These are phyloP conservation scores for Ustilaginoidea virens DNA, from an alignment of 2,329 filamentous ascomycete genomes.

Conservation along the genomic window DNA sequence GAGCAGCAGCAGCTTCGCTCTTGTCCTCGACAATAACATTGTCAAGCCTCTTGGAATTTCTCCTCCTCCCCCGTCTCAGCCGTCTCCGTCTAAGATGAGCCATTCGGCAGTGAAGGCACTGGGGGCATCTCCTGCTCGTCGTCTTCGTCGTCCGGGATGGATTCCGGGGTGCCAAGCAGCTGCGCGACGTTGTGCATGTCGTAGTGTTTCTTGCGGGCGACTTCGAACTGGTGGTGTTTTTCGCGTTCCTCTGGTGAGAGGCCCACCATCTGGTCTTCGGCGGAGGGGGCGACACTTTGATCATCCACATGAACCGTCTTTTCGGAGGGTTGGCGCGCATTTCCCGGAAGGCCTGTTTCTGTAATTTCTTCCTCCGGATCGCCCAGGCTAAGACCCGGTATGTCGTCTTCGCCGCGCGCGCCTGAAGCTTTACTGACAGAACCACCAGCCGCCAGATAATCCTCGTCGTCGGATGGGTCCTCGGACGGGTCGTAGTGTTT, in stretches of 20 bases:
- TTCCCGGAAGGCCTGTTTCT: constrained; percentile 23
- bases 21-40: not conserved
- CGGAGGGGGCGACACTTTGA: constrained; percentile 40
- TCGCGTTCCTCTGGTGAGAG: constrained; percentile 60
- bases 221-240: constrained; percentile 86
- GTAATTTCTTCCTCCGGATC: constrained; percentile 69
- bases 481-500: constrained; percentile 81
- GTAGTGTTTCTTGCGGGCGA: constrained; percentile 89
- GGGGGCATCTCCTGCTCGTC: constrained; percentile 18
- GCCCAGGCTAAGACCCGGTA: constrained; percentile 80
- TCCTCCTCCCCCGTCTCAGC: not conserved
- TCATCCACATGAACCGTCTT: constrained; percentile 74
- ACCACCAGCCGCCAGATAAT: constrained; percentile 19
- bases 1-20: not conserved
- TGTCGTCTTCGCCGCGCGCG: constrained; percentile 50
- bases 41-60: not conserved
- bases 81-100: constrained; percentile 19
- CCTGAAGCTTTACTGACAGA: constrained; percentile 16
- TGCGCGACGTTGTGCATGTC: constrained; percentile 94
- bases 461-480: constrained; percentile 70
- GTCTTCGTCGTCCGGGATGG: constrained; percentile 44
- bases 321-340: constrained; percentile 22
- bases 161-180: constrained; percentile 63
- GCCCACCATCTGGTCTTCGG: constrained; percentile 36
- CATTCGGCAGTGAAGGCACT: constrained; percentile 30